Conservation (phyloP, 2,329 filamentous ascomycete genomes). For the Boeremia exigua region DNA sequence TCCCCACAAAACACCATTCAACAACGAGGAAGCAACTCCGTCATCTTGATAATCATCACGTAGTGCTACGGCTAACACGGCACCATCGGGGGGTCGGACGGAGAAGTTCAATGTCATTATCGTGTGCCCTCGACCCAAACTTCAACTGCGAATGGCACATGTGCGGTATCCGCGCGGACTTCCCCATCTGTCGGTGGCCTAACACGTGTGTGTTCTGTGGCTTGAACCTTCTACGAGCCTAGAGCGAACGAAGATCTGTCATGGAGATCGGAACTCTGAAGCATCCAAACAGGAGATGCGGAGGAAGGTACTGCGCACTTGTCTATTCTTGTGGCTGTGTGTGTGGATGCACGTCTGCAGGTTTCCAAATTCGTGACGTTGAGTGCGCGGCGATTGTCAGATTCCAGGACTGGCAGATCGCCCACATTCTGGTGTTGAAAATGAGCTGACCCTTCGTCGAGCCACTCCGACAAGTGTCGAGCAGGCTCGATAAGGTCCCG, state of each 20-base stretch:
- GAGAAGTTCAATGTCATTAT: background rate
- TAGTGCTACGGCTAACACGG: slow-evolving; percentile 10
- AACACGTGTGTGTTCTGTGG: background rate
- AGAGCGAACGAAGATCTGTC: slow-evolving; percentile 7
- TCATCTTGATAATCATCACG: background rate
- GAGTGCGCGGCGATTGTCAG: background rate
- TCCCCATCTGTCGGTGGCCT: background rate
- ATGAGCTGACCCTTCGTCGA: background rate
- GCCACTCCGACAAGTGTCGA: background rate
- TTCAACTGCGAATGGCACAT: background rate
- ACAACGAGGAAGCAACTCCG: slow-evolving; percentile 12
- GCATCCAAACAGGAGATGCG: background rate
- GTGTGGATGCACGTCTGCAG: background rate
- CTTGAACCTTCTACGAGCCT: slow-evolving; percentile 6
- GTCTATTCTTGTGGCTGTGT: background rate
- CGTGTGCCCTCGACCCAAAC: background rate
- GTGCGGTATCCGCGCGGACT: background rate
- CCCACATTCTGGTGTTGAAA: background rate
- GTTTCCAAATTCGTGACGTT: background rate
- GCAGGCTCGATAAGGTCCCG: background rate
- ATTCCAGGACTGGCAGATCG: background rate
- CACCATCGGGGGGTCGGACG: background rate
- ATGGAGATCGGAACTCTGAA: background rate
- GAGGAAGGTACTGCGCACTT: slow-evolving; percentile 3
- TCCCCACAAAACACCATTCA: slow-evolving; percentile 10